phyloP scores from a whole-genome alignment of 768 basidiomycete species.

The Amanita fuliginea region DNA sequence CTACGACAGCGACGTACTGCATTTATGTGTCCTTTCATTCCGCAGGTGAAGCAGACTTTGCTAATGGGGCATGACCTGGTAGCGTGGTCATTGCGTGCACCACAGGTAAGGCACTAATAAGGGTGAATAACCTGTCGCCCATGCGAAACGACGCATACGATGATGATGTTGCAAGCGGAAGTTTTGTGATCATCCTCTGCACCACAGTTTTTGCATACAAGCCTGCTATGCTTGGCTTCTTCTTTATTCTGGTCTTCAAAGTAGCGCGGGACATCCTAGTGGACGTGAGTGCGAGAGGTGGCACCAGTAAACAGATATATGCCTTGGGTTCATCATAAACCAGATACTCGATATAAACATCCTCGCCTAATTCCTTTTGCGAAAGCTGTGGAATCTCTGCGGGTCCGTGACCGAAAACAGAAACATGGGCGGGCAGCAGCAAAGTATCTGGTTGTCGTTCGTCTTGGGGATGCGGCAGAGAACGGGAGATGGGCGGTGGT shows the following conservation, averaged over 20 bases:
- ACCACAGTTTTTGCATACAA: constrained; percentile 70
- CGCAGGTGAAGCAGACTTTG: constrained; percentile 72
- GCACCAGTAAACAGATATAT: constrained; percentile 9
- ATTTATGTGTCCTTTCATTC: constrained; percentile 77
- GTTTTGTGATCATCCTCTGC: constrained; percentile 63
- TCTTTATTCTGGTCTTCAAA: constrained; percentile 42
- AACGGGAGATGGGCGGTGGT: constrained; percentile 14
- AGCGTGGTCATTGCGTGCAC: constrained; percentile 67
- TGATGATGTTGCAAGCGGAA: constrained; percentile 54
- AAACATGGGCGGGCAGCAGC: constrained; percentile 63
- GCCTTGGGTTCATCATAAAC: constrained; percentile 63
- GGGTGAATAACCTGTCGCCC: constrained; percentile 1
- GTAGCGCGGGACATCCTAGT: constrained; percentile 50
- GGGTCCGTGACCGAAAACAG: constrained; percentile 36
- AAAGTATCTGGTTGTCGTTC: constrained; percentile 18
- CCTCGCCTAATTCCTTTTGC: constrained; percentile 34
- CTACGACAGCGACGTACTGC: constrained; percentile 27
- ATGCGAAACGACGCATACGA: constrained; percentile 35
- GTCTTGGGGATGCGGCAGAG: constrained; percentile 1
- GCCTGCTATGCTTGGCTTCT: constrained; percentile 28
- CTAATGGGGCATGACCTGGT: constrained; percentile 72
- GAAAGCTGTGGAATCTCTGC: constrained; percentile 35
- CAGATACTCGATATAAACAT: constrained; percentile 68
- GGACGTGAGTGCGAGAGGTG: not conserved
- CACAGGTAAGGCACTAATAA: constrained; percentile 67